Evolutionary conservation across 2,329 filamentous ascomycete genomes (phyloP).

Genomic region (Penicillium sp.): DNA sequence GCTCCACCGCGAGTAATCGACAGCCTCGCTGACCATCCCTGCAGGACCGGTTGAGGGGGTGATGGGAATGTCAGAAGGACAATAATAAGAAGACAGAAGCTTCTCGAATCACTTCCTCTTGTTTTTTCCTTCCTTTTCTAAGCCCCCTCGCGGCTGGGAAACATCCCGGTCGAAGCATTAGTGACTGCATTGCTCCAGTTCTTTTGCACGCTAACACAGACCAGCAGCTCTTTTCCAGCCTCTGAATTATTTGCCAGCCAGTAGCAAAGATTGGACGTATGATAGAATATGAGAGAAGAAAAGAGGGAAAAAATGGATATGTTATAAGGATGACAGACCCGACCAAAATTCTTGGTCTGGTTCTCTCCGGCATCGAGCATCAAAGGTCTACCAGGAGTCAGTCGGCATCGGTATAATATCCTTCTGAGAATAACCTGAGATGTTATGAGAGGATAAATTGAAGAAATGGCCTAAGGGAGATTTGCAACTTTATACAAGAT

Average conservation of each 20-base stretch:
- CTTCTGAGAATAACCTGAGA: not conserved
- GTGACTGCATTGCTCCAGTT: slow-evolving; percentile 30
- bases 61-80: not conserved
- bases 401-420: not conserved
- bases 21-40: slow-evolving; percentile 6
- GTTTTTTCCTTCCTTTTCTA: not conserved
- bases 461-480: too few species aligned
- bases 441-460: too few species aligned
- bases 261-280: slow-evolving; percentile 13
- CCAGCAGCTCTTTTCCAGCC: slow-evolving; percentile 30
- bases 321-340: slow-evolving; percentile 13
- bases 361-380: slow-evolving; percentile 1
- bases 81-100: slow-evolving; percentile 12
- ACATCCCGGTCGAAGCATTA: slow-evolving; percentile 17
- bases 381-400: not conserved
- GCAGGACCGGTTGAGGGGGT: slow-evolving; percentile 4
- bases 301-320: slow-evolving; percentile 9
- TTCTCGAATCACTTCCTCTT: slow-evolving; percentile 17
- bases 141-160: slow-evolving; percentile 10
- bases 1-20: slow-evolving; percentile 21
- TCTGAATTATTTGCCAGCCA: slow-evolving; percentile 29
- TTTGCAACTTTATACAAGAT: too few species aligned
- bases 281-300: slow-evolving; percentile 6
- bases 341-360: slow-evolving; percentile 10
- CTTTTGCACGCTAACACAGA: slow-evolving; percentile 31